Evolutionary conservation across 306 rosid genomes (phyloP).

Genomic region (Sicyos edulis): DNA sequence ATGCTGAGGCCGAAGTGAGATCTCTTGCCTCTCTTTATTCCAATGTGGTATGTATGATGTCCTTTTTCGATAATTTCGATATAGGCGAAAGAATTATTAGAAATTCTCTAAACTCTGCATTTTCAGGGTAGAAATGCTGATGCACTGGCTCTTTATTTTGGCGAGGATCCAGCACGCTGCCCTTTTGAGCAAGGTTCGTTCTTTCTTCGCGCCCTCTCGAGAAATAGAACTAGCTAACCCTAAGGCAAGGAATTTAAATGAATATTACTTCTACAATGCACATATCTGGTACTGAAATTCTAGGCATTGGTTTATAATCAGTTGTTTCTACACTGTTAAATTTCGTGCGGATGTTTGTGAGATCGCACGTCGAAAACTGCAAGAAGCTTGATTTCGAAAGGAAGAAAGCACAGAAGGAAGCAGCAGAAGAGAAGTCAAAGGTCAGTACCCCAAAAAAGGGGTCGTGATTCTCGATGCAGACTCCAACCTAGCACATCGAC

Average conservation of each 20-base stretch:
- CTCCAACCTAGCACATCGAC: slow-evolving; percentile 41
- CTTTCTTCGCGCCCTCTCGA: neutral
- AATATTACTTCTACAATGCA: neutral
- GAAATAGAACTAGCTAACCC: neutral
- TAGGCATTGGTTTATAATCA: slow-evolving; percentile 16
- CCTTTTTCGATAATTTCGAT: neutral
- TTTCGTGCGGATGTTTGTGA: slow-evolving; percentile 53
- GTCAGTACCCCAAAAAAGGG: slow-evolving; percentile 37
- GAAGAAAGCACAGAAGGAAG: slow-evolving; percentile 58
- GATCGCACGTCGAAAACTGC: slow-evolving; percentile 59
- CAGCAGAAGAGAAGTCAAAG: slow-evolving; percentile 45
- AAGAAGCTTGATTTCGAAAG: slow-evolving; percentile 55
- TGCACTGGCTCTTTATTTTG: slow-evolving; percentile 25
- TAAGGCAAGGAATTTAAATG: neutral
- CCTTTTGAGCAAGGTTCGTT: slow-evolving; percentile 27
- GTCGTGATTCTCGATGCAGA: slow-evolving; percentile 36
- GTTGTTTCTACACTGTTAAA: slow-evolving; percentile 58
- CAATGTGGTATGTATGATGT: slow-evolving; percentile 18
- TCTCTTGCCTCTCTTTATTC: slow-evolving; percentile 25
- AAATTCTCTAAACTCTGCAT: neutral
- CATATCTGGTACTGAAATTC: neutral
- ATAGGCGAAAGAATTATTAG: neutral
- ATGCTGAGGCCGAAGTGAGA: slow-evolving; percentile 26
- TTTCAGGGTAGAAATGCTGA: slow-evolving; percentile 30
- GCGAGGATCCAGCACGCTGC: slow-evolving; percentile 27